Percentiles rank a stretch among this genome's conserved stretches.
These are phyloP conservation scores for Sporodiniella umbellata DNA, from an alignment of 371 early-diverging fungal species.

Conservation along the genomic window DNA sequence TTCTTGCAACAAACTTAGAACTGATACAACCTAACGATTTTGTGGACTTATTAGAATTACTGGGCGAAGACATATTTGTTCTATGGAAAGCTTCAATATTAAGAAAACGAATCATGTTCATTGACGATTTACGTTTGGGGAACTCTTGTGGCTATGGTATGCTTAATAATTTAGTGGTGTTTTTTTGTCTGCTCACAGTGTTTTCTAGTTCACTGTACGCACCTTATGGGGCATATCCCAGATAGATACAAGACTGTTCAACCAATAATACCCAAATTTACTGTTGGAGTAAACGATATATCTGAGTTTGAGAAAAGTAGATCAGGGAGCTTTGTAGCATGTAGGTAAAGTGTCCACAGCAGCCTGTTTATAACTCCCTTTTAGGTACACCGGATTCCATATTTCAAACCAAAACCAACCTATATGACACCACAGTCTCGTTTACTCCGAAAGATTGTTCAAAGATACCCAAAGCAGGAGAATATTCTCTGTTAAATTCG, in stretches of 20 bases:
- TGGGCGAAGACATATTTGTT: slow-evolving; percentile 54
- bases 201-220: slow-evolving; percentile 39
- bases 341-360: slow-evolving; percentile 29
- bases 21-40: slow-evolving; percentile 24
- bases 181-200: slow-evolving; percentile 30
- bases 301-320: slow-evolving; percentile 28
- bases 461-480: background rate
- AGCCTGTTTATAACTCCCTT: background rate
- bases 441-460: slow-evolving; percentile 11
- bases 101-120: slow-evolving; percentile 52
- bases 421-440: slow-evolving; percentile 54
- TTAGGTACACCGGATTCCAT: slow-evolving; percentile 60
- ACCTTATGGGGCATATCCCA: slow-evolving; percentile 30
- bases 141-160: slow-evolving; percentile 49
- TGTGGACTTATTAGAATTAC: slow-evolving; percentile 32
- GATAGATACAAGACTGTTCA: slow-evolving; percentile 16
- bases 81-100: slow-evolving; percentile 60
- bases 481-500: slow-evolving; percentile 3
- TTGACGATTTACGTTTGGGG: slow-evolving; percentile 49
- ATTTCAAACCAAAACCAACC: slow-evolving; percentile 48
- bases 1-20: background rate
- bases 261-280: slow-evolving; percentile 36
- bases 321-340: slow-evolving; percentile 50
- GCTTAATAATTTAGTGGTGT: background rate
- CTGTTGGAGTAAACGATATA: slow-evolving; percentile 58